Conservation (phyloP, 768 basidiomycete genomes). For the Tricholoma sp. region DNA sequence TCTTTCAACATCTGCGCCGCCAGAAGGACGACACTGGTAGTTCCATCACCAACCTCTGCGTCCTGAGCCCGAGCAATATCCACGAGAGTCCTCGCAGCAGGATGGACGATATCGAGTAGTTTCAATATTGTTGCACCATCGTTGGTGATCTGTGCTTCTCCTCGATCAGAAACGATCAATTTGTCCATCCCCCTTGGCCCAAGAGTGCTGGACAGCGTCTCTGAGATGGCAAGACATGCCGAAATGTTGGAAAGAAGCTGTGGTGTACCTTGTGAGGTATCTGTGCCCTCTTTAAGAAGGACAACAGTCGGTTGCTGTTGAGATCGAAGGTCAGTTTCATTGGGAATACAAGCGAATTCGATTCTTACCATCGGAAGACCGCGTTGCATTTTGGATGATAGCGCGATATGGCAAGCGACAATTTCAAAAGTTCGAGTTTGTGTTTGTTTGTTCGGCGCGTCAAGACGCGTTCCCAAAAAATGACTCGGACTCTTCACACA, state of each 20-base stretch:
- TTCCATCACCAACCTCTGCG: conserved; percentile 97
- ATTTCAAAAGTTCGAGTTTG: conserved; percentile 34
- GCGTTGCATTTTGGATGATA: conserved; percentile 69
- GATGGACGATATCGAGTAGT: conserved; percentile 95
- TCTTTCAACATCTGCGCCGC: conserved; percentile 95
- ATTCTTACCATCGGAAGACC: conserved; percentile 66
- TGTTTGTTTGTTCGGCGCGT: conserved; percentile 32
- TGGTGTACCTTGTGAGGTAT: conserved; percentile 89
- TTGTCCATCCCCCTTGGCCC: conserved; percentile 99
- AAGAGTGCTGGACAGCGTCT: conserved; percentile 91
- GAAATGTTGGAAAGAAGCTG: conserved; percentile 95
- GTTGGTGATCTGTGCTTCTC: conserved; percentile 98
- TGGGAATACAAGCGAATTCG: background rate
- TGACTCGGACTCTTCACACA: conserved; percentile 12
- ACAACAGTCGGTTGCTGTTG: conserved; percentile 94
- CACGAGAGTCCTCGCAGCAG: conserved; percentile 95
- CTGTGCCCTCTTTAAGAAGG: conserved; percentile 93
- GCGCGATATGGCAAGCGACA: too few species aligned
- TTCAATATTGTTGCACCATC: conserved; percentile 99
- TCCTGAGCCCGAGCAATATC: conserved; percentile 98
- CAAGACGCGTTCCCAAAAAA: conserved; percentile 27
- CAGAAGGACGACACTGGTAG: conserved; percentile 91
- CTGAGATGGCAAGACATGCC: conserved; percentile 89
- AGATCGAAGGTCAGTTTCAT: conserved; percentile 9
- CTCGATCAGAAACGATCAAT: conserved; percentile 88